Evolutionary conservation across 345 rosid genomes (phyloP), one percentile per base, ranked within the genome.

Genomic region (Arabis alpina): DNA sequence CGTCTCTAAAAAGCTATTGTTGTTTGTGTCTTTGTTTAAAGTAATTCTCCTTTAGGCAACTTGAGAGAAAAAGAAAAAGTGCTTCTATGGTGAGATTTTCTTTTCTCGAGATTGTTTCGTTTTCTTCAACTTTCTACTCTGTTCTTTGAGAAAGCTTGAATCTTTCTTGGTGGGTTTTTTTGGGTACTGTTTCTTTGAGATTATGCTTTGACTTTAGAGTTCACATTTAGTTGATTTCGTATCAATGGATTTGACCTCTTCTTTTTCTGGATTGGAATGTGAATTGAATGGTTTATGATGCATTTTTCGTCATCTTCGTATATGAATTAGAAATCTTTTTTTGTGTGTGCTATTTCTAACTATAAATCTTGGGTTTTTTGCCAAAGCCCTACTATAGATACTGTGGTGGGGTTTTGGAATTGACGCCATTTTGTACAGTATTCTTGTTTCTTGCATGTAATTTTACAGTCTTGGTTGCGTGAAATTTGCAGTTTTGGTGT

Each of bases 41-140:
- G 32, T 28, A 28, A 28, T 28, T 28, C 5, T 28, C 32, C 32
- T 28, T 32, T 19, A 19, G 28, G 55, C 8, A 30, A 51, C 61
- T 9, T 3, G 36, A 27, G 36, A 27, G 52, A 44, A 48, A 60
- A 3, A 27, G 41, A 37, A 19, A 2, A 53, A 10, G 39, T 44
- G 37, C 32, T 34, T 15, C 64, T 3, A 63, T 72, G 76, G 76
- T 72, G 63, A 62, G 70, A 11, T 52, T 43, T 19, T 24, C 8
- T 1, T 40, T 39, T 27, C 28, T 19, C 12, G n/a, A 15, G 3
- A 3, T 41, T 64, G n/a, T 39, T 3, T 47, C 23, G 16, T 12
- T 54, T 41, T 27, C 39, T 53, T 42, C 7, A 50, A 5, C 4
- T 42, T 19, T 42, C n/a, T 39, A n/a, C 50, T 25, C 32, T 32